Evolutionary conservation across 305 asterid genomes (phyloP), one percentile per base, ranked within the genome.

Genomic region (Fraxinus floribunda): DNA sequence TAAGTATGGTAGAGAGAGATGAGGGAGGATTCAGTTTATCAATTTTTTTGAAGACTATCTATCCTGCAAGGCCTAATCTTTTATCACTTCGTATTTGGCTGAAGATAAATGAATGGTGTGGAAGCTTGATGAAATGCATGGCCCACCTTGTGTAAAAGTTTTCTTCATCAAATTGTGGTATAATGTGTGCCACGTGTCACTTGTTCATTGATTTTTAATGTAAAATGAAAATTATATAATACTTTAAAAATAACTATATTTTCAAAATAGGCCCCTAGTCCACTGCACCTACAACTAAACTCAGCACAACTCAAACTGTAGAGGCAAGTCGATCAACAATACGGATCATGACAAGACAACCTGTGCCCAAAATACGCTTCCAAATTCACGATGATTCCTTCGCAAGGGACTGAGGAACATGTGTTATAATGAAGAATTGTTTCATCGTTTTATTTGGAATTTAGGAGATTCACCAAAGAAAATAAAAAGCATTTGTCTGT

Each of bases 31-130:
- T 60, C 20, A 44, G 38, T 38, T 5, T 2, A 64, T 66, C 38
- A 9, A 24, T 30, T 66, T 75, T 73, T 73, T 22, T 70, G 80
- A 80, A 39, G 81, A 29, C 72, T 15, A 68, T 55, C 66, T 55
- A 55, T 57, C 66, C 26, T 6, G 10, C 26, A 10, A 11, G 8
- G 15, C 62, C 75, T 71, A 68, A 70, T 44, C 71, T 70, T 41
- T 76, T 24, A 7, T 68, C 70, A 0, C 15, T 60, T 60, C 30
- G 7, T 60, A 60, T 60, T 60, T 60, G 70, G 70, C 30, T 0
- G 70, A 60, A 20, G 70, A 60, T 60, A 60, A 60, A 20, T 60
- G 70, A 60, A 60, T 20, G 70, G 30, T 60, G 70, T 60, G 66
- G 66, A 55, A n/a, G 24, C 26, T 15, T 49, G 60, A 49, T 4